Evolutionary conservation across 2,329 filamentous ascomycete genomes (phyloP).

Genomic region (Fusarium anthophilum): DNA sequence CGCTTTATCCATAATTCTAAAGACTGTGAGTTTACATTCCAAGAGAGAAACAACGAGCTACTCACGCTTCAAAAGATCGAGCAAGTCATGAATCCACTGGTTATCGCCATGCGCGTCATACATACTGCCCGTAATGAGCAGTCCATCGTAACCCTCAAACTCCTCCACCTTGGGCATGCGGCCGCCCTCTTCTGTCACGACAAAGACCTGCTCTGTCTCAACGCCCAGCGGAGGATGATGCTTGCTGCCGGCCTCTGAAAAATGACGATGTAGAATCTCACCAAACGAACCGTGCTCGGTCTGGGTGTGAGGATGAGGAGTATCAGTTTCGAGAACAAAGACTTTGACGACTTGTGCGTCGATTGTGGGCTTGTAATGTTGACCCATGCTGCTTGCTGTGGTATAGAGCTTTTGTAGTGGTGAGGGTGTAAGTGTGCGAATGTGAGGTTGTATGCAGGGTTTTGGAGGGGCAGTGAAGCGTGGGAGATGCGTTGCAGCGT

Average conservation of each 20-base stretch:
- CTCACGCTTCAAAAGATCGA: slow-evolving; percentile 62
- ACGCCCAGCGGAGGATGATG: slow-evolving; percentile 65
- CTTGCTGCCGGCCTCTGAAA: slow-evolving; percentile 59
- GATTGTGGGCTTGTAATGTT: slow-evolving; percentile 41
- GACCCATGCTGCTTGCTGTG: slow-evolving; percentile 34
- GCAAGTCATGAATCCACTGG: slow-evolving; percentile 77
- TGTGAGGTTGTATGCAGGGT: neutral
- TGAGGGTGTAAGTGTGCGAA: neutral
- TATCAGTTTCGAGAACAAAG: slow-evolving; percentile 68
- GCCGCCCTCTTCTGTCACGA: slow-evolving; percentile 60
- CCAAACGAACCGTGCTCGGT: slow-evolving; percentile 62
- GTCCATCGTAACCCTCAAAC: slow-evolving; percentile 72
- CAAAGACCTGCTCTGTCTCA: slow-evolving; percentile 63
- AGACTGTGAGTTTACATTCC: neutral
- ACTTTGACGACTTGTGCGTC: slow-evolving; percentile 47
- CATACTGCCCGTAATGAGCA: slow-evolving; percentile 77
- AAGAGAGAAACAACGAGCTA: neutral
- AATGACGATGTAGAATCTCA: slow-evolving; percentile 61
- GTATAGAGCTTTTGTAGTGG: neutral
- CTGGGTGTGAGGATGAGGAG: slow-evolving; percentile 61
- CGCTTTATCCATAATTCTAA: slow-evolving; percentile 59
- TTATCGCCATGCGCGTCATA: slow-evolving; percentile 76
- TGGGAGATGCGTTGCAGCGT: neutral
- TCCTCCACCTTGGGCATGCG: slow-evolving; percentile 58
- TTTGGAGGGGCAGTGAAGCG: neutral